A percentile compares a stretch with the other conserved stretches of the same genome.
Evolutionary conservation across 2,329 filamentous ascomycete species (phyloP).

Genomic region (Emmonsiellopsis sp.): DNA sequence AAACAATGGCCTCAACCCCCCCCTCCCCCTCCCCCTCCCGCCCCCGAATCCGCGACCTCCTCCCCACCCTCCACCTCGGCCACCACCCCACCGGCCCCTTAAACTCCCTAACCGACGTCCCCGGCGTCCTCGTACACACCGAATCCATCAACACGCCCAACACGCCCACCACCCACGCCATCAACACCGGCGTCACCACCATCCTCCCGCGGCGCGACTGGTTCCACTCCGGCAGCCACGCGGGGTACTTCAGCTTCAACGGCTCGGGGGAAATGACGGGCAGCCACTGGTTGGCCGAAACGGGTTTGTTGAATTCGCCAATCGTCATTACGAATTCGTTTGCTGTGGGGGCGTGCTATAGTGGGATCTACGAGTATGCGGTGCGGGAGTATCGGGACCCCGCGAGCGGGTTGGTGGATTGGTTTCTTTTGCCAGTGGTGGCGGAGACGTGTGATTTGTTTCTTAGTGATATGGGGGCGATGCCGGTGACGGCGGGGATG

Average conservation of each 20-base stretch:
- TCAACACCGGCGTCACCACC: slow-evolving; percentile 35
- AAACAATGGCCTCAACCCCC: not conserved
- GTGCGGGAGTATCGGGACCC: slow-evolving; percentile 34
- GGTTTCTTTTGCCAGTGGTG: slow-evolving; percentile 49
- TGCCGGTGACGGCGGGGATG: slow-evolving; percentile 46
- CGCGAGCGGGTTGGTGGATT: slow-evolving; percentile 35
- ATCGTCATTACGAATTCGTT: slow-evolving; percentile 53
- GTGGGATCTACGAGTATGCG: slow-evolving; percentile 49
- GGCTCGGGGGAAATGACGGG: slow-evolving; percentile 56
- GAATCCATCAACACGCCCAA: slow-evolving; percentile 10
- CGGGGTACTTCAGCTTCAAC: slow-evolving; percentile 50
- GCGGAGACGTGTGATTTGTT: slow-evolving; percentile 56
- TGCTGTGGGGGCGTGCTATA: slow-evolving; percentile 48
- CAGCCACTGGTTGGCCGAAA: slow-evolving; percentile 52
- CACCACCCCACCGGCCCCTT: slow-evolving; percentile 24
- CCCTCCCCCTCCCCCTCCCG: not conserved
- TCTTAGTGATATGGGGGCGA: slow-evolving; percentile 48
- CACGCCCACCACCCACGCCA: slow-evolving; percentile 10
- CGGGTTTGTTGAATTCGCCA: slow-evolving; percentile 49
- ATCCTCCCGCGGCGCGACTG: slow-evolving; percentile 35
- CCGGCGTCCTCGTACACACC: slow-evolving; percentile 32
- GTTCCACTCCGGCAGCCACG: slow-evolving; percentile 33
- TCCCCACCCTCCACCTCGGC: slow-evolving; percentile 22
- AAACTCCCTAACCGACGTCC: slow-evolving; percentile 37
- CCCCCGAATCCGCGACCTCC: slow-evolving; percentile 24